Percentiles rank a stretch among this genome's conserved stretches.
phyloP scores from a whole-genome alignment of 1,284 basidiomycete genomes.

The Heterobasidion annosum region DNA sequence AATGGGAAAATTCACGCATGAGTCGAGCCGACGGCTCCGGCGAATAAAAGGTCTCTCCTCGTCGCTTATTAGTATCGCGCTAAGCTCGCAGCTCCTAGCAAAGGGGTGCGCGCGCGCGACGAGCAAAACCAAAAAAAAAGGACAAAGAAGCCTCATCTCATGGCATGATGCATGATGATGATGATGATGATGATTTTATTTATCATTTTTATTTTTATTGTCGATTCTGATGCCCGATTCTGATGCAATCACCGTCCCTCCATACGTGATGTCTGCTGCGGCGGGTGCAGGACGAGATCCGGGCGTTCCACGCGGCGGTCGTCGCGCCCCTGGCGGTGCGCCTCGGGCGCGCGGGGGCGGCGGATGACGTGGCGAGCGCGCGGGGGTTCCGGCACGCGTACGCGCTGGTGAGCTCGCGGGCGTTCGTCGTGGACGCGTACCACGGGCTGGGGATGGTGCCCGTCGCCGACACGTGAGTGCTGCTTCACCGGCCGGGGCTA shows the following conservation, averaged over 20 bases:
- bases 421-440: slow-evolving; percentile 83
- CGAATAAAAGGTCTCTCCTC: too few relatives aligned
- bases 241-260: too few relatives aligned
- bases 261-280: not conserved
- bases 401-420: slow-evolving; percentile 76
- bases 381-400: slow-evolving; percentile 63
- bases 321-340: not conserved
- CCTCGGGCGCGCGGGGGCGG: slow-evolving; percentile 16
- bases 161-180: not conserved
- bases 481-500: not conserved
- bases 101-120: too few relatives aligned
- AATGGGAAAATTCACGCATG: too few relatives aligned
- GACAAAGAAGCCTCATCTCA: too few relatives aligned
- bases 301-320: slow-evolving; percentile 32
- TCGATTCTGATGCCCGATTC: too few relatives aligned
- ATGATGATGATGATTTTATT: not conserved
- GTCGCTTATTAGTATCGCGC: too few relatives aligned
- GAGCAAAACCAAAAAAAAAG: too few relatives aligned
- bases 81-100: too few relatives aligned
- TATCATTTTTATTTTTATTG: not conserved
- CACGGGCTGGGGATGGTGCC: slow-evolving; percentile 86
- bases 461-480: slow-evolving; percentile 74
- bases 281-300: slow-evolving; percentile 29
- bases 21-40: too few relatives aligned
- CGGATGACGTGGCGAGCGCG: slow-evolving; percentile 18